Base-by-base conservation (phyloP, 495 filamentous ascomycete species). In the Evernia prunastri region DNA sequence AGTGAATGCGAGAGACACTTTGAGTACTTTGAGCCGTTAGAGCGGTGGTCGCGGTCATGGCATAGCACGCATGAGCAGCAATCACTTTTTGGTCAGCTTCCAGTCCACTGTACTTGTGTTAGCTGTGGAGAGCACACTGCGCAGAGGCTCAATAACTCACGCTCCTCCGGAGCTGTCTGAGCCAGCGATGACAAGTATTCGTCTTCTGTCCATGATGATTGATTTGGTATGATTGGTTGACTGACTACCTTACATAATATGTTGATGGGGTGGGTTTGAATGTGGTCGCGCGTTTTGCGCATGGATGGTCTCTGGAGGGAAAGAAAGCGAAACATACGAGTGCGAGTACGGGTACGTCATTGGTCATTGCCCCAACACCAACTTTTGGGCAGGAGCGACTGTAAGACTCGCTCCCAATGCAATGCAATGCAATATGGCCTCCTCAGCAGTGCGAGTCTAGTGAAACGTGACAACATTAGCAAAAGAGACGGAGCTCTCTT, bases 41-140 rank as follows among this genome's bases (percentile, higher is more conserved):
- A 25, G 92, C 93, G 4, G 94, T 96, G 40, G 92, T 96, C n/a
- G 91, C 89, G 49, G 93, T 96, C 83, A 96, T 94, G 63, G 91
- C 92, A 79, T 97, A 97, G 77, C 88, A 91, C 54, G 86, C 87
- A 82, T 97, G 90, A 23, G 89, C 89, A 33, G 92, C 89, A 42
- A 97, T 87, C 59, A 96, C 92, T 71, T 94, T 93, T 74, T 97
- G 92, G 75, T 98, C 94, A 37, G 94, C 94, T 72, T 98, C 94
- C 47, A 98, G 84, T n/a, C 94, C 94, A 47, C 91, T 96, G 67
- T 53, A 61, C 63, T 35, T 59, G 36, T 56, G 62, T 61, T 45
- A 64, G 66, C 56, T 35, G 27, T 39, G 40, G 66, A 53, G 9
- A 54, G 25, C 31, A 36, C 1, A 18, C 43, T 27, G 40, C 61